These are phyloP conservation scores for Coemansia sp. DNA, from an alignment of 192 early-diverging fungal species.

Conservation along the genomic window DNA sequence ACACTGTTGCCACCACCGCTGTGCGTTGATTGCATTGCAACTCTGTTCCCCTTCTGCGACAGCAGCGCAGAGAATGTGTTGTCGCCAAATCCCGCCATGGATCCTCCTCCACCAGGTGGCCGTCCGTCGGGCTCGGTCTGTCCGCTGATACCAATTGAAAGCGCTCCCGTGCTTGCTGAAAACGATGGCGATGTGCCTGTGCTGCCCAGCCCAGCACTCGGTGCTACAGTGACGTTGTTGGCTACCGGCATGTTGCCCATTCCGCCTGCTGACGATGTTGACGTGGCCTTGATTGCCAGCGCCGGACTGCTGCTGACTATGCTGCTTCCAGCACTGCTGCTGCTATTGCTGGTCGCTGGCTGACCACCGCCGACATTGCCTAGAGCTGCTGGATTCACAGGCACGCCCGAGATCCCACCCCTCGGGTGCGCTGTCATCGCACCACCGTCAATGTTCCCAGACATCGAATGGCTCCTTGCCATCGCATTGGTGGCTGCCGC, in stretches of 20 bases:
- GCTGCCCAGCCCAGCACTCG: neutral
- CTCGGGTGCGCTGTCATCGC: neutral
- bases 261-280: neutral
- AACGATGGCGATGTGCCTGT: neutral
- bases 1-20: neutral
- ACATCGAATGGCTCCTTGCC: neutral
- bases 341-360: slow-evolving; percentile 8
- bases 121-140: slow-evolving; percentile 10
- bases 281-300: slow-evolving; percentile 23
- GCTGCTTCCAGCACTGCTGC: slow-evolving; percentile 20
- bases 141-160: slow-evolving; percentile 1
- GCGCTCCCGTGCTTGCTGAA: neutral
- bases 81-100: slow-evolving; percentile 10
- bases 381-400: neutral
- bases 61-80: slow-evolving; percentile 31
- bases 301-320: slow-evolving; percentile 20
- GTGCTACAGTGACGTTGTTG: neutral
- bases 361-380: neutral
- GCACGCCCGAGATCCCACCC: neutral
- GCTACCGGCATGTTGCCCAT: neutral
- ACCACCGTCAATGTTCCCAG: neutral
- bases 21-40: slow-evolving; percentile 8
- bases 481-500: neutral
- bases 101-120: neutral
- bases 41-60: slow-evolving; percentile 26